Conservation (phyloP, 2,329 filamentous ascomycete species). For the Trichoderma aggressivum region DNA sequence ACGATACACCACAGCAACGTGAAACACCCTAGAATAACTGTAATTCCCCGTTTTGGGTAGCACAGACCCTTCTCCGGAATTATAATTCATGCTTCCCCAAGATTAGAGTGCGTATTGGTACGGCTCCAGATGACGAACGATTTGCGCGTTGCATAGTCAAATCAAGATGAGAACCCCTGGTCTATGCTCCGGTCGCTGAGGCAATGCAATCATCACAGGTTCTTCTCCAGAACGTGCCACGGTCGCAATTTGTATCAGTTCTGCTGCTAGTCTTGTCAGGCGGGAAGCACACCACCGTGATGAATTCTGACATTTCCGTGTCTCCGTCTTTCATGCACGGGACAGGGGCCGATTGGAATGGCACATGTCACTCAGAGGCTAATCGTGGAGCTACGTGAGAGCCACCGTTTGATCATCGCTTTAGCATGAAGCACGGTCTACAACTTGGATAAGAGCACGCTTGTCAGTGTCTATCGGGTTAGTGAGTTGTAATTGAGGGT, state of each 20-base stretch:
- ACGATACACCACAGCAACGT: not conserved
- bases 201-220: not conserved
- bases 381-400: not conserved
- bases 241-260: not conserved
- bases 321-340: not conserved
- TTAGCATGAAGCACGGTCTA: conserved; percentile 9
- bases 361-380: conserved; percentile 7
- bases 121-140: not conserved
- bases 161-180: not conserved
- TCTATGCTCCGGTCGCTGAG: not conserved
- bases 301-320: not conserved
- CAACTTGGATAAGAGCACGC: not conserved
- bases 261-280: not conserved
- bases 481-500: not conserved
- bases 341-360: not conserved
- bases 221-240: not conserved
- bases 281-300: not conserved
- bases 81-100: not conserved
- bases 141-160: not conserved
- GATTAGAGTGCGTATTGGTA: not conserved
- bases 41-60: not conserved
- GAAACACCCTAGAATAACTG: not conserved
- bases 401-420: conserved; percentile 9
- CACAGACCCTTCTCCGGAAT: not conserved
- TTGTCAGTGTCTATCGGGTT: not conserved